phyloP scores from a whole-genome alignment of 2,329 filamentous ascomycete species.

The Ceratocystis alfenasii region DNA sequence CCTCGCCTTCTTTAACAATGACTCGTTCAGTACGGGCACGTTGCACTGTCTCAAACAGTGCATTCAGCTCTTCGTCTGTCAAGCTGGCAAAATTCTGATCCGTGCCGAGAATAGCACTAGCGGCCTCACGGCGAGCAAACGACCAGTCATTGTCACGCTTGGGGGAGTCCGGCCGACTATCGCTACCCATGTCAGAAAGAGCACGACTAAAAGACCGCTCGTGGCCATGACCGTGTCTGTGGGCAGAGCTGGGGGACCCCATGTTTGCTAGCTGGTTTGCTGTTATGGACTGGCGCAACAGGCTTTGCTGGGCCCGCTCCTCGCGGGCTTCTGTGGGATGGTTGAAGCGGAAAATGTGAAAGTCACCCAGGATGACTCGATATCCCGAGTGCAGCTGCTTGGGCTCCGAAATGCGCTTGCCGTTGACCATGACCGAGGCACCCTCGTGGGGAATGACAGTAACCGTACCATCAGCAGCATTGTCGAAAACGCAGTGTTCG shows the following conservation, averaged over 20 bases:
- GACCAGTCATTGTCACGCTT: constrained; percentile 86
- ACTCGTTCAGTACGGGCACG: constrained; percentile 68
- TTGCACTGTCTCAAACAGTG: constrained; percentile 87
- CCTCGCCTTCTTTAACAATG: constrained; percentile 62
- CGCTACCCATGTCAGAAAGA: constrained; percentile 62
- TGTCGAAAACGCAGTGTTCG: constrained; percentile 90
- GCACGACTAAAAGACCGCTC: constrained; percentile 70
- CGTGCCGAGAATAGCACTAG: constrained; percentile 73
- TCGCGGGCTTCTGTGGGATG: constrained; percentile 91
- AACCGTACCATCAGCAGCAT: constrained; percentile 74
- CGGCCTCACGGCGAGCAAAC: constrained; percentile 84
- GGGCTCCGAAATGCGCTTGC: constrained; percentile 73
- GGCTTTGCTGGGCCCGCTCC: constrained; percentile 64
- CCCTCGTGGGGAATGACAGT: constrained; percentile 78
- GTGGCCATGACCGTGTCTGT: constrained; percentile 46
- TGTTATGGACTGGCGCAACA: constrained; percentile 56
- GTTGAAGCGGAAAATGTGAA: constrained; percentile 98
- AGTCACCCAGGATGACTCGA: constrained; percentile 90
- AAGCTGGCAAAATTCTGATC: constrained; percentile 85
- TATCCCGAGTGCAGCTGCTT: constrained; percentile 82
- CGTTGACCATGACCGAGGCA: constrained; percentile 98
- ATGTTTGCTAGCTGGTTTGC: constrained; percentile 47
- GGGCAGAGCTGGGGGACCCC: constrained; percentile 24
- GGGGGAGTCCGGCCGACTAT: constrained; percentile 62
- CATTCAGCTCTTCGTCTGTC: constrained; percentile 87